phyloP scores from a whole-genome alignment of 2,329 filamentous ascomycete species.

The Aureobasidium melanogenum region DNA sequence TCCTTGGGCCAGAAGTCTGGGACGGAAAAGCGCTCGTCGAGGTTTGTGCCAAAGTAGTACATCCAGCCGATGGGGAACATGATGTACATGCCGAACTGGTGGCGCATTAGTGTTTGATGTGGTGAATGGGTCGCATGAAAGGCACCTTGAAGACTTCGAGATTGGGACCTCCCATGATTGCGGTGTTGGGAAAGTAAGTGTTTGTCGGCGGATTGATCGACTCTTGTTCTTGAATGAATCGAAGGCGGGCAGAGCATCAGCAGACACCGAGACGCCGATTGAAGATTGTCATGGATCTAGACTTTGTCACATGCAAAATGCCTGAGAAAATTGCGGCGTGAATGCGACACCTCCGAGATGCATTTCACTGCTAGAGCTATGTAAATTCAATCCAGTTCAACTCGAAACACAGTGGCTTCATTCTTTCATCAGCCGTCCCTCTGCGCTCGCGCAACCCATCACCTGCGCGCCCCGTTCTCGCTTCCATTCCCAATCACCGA shows the following conservation, averaged over 20 bases:
- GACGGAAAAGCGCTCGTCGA: constrained; percentile 83
- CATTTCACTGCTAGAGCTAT: not conserved
- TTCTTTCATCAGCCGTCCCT: not conserved
- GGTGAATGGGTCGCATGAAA: not conserved
- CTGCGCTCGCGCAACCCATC: not conserved
- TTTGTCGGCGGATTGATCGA: not conserved
- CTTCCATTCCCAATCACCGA: not conserved
- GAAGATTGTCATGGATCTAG: not conserved
- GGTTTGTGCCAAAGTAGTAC: constrained; percentile 99
- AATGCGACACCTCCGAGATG: not conserved
- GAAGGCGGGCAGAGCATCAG: not conserved
- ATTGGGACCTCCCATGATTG: constrained; percentile 67
- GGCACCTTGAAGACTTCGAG: constrained; percentile 89
- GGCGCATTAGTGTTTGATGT: not conserved
- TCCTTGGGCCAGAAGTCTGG: constrained; percentile 88
- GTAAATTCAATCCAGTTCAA: not conserved
- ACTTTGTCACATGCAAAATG: not conserved
- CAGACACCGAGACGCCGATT: not conserved
- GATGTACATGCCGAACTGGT: constrained; percentile 96
- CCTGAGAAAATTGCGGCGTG: not conserved
- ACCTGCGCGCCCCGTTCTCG: not conserved
- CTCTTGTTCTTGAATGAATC: not conserved
- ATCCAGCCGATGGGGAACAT: constrained; percentile 98
- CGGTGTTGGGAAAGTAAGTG: not conserved
- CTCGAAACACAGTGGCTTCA: not conserved